Evolutionary conservation across 1,284 basidiomycete species (phyloP), one percentile per base, ranked within the genome.

Genomic region (Ustilago vetiveriae): DNA sequence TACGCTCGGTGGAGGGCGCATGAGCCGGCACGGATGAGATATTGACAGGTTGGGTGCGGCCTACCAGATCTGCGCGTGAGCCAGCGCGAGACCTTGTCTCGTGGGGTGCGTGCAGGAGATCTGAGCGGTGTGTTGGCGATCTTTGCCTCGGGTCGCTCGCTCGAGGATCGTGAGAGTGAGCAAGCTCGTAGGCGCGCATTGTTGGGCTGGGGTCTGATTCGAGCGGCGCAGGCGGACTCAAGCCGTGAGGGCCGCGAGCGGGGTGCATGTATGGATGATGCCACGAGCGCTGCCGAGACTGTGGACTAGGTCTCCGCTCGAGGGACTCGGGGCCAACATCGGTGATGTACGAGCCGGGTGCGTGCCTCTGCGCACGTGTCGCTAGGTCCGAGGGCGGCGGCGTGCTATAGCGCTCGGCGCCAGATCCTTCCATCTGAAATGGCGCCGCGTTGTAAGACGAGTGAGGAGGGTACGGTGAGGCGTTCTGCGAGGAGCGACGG

Each of bases 201-300:
- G 50, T 42, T 11, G 49, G 46, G 7, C 50, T 35, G 6, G 45
- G 41, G 2, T 16, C 46, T 9, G 50, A 8, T 3, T 65, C 54
- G 23, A 58, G 50, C 30, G 41, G 29, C 10, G 29, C 24, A 14
- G 62, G 62, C 6, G 62, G 55, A 14, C 62, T 65, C 2, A 46
- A 46, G 5, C 46, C 62, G 16, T 49, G 54, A 10, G 50, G n/a
- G 6, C 41, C 46, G 3, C 62, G 54, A 17, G 45, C 2, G 2
- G 50, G 10, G 11, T 30, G 33, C 55, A 65, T 58, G 29, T 70
- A 70, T 0, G 67, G 67, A 43, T 70, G 67, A 38, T 71, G 67
- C 67, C 67, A 71, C 0, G 62, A 65, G 37, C 62, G 56, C 29
- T 71, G 62, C 14, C 62, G 53, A 8, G 52, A 39, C 46, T 65